Evolutionary conservation across 805 yeast species (phyloP).

Genomic region (Myxozyma neglecta): DNA sequence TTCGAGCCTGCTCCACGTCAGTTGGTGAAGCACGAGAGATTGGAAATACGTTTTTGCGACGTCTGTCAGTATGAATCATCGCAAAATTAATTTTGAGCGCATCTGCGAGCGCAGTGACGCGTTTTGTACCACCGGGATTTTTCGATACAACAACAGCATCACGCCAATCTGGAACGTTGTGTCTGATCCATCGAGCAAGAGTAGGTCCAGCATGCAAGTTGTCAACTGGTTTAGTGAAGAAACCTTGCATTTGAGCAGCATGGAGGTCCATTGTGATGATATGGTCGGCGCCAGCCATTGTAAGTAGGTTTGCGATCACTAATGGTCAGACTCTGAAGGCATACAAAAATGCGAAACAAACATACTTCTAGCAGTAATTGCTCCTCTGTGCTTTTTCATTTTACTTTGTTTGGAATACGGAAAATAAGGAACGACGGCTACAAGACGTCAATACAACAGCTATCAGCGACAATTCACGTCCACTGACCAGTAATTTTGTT

Average conservation of each 20-base stretch:
- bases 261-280: conserved; percentile 95
- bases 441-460: background rate
- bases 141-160: conserved; percentile 96
- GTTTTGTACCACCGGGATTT: conserved; percentile 97
- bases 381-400: conserved; percentile 98
- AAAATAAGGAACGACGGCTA: conserved; percentile 93
- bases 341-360: background rate
- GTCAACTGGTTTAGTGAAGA: conserved; percentile 95
- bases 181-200: conserved; percentile 92
- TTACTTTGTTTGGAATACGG: conserved; percentile 97
- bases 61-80: conserved; percentile 97
- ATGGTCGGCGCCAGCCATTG: conserved; percentile 99
- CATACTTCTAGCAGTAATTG: conserved; percentile 82
- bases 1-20: conserved; percentile 21
- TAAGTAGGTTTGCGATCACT: conserved; percentile 89
- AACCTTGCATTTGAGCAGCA: conserved; percentile 99
- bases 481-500: conserved; percentile 66
- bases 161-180: conserved; percentile 79
- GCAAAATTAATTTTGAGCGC: conserved; percentile 93
- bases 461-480: background rate
- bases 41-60: conserved; percentile 70
- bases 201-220: conserved; percentile 96
- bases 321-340: background rate
- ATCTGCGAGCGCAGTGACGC: conserved; percentile 98
- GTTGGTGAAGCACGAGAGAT: conserved; percentile 41